phyloP scores from a whole-genome alignment of 2,329 filamentous ascomycete species.

The Thelonectria rubi region DNA sequence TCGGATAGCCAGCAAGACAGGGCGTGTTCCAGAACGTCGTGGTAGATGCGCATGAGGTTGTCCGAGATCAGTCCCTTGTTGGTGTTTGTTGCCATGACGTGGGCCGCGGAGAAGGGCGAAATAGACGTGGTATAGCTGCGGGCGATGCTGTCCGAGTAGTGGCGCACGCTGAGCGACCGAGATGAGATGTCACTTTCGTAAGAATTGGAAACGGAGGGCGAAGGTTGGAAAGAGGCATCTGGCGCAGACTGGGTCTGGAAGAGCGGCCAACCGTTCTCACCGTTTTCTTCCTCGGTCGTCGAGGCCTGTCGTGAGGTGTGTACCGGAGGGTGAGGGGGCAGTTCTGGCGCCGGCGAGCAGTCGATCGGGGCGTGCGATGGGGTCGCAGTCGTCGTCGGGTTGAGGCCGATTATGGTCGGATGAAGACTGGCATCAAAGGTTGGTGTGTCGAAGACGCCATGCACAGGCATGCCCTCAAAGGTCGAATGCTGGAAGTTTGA shows the following conservation, averaged over 20 bases:
- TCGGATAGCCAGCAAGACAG: slow-evolving; percentile 64
- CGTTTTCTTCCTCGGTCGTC: slow-evolving; percentile 38
- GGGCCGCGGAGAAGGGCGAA: slow-evolving; percentile 41
- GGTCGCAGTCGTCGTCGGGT: slow-evolving; percentile 31
- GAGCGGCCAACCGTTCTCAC: slow-evolving; percentile 39
- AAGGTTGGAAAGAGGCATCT: slow-evolving; percentile 40
- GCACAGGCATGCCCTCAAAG: slow-evolving; percentile 40
- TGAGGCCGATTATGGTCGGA: slow-evolving; percentile 35
- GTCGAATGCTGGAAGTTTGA: slow-evolving; percentile 35
- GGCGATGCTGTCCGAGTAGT: slow-evolving; percentile 39
- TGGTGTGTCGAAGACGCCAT: slow-evolving; percentile 37
- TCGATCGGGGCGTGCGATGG: slow-evolving; percentile 35
- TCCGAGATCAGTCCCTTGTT: slow-evolving; percentile 43
- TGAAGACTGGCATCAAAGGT: slow-evolving; percentile 39
- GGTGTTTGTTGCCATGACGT: slow-evolving; percentile 39
- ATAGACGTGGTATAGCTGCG: slow-evolving; percentile 41
- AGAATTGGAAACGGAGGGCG: slow-evolving; percentile 41
- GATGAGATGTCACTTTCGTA: slow-evolving; percentile 42
- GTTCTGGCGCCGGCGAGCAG: slow-evolving; percentile 33
- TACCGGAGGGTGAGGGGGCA: slow-evolving; percentile 29
- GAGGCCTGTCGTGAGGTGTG: slow-evolving; percentile 30
- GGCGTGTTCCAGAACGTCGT: slow-evolving; percentile 63
- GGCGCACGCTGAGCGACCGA: slow-evolving; percentile 38
- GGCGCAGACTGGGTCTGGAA: slow-evolving; percentile 38
- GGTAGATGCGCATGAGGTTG: slow-evolving; percentile 54